Conservation (phyloP, 2,329 filamentous ascomycete species). For the Parastagonospora nodorum region DNA sequence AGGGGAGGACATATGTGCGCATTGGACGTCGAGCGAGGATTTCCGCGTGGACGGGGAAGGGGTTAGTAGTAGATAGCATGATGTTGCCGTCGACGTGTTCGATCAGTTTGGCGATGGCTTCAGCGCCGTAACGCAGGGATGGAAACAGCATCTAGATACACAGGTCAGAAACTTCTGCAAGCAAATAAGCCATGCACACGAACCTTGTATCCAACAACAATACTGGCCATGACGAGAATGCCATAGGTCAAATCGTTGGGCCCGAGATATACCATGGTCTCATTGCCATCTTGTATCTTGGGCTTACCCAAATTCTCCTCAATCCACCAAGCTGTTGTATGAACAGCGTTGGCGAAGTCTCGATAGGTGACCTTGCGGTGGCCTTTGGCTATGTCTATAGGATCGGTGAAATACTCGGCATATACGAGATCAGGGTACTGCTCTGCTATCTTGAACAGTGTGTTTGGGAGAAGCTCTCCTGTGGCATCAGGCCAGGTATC, state of each 20-base stretch:
- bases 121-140: conserved; percentile 25
- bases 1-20: conserved; percentile 16
- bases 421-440: conserved; percentile 4
- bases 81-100: conserved; percentile 20
- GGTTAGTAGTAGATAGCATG: conserved; percentile 16
- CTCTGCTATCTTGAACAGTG: conserved; percentile 9
- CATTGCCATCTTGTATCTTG: conserved; percentile 23
- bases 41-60: conserved; percentile 11
- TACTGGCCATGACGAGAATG: conserved; percentile 42
- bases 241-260: conserved; percentile 47
- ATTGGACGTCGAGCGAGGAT: conserved; percentile 19
- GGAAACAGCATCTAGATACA: conserved; percentile 20
- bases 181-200: not conserved
- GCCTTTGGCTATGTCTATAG: conserved; percentile 15
- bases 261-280: conserved; percentile 29
- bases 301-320: conserved; percentile 31
- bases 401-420: conserved; percentile 8
- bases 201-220: conserved; percentile 49
- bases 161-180: no score
- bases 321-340: conserved; percentile 32
- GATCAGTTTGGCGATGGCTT: conserved; percentile 23
- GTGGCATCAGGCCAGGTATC: conserved; percentile 4
- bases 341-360: conserved; percentile 31
- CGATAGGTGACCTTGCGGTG: conserved; percentile 36
- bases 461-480: conserved; percentile 11